Evolutionary conservation across 2,329 filamentous ascomycete species (phyloP).

Genomic region (Calonectria ilicicola): DNA sequence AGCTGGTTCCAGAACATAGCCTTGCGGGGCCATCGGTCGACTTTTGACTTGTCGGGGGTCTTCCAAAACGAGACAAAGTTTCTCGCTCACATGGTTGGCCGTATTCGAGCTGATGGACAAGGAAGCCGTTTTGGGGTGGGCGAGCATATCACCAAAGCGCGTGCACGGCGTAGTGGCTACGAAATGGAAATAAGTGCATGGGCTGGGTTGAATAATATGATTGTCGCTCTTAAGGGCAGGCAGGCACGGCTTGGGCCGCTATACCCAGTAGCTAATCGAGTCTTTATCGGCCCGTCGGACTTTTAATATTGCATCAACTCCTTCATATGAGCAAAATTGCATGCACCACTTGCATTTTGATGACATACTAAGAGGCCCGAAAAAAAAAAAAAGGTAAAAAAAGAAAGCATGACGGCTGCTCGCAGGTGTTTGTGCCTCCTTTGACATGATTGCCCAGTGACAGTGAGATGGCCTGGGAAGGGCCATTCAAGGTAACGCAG

Average conservation of each 20-base stretch:
- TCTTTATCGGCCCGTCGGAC: neutral
- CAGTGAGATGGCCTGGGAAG: constrained; percentile 6
- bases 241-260: neutral
- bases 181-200: neutral
- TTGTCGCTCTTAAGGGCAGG: neutral
- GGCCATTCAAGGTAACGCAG: neutral
- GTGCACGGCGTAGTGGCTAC: neutral
- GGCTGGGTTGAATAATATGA: neutral
- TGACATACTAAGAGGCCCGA: neutral
- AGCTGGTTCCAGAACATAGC: neutral
- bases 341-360: neutral
- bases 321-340: neutral
- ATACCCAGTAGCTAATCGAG: neutral
- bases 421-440: neutral
- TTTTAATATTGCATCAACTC: neutral
- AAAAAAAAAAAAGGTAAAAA: neutral
- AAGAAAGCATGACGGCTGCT: neutral
- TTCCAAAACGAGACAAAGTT: neutral
- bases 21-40: neutral
- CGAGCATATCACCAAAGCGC: neutral
- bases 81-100: neutral
- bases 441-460: neutral
- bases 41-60: neutral
- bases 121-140: too few species aligned
- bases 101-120: neutral